Percentiles rank a stretch among this genome's conserved stretches.
phyloP scores from a whole-genome alignment of 2,329 filamentous ascomycete species.

The Sphaerostilbella broomeana region DNA sequence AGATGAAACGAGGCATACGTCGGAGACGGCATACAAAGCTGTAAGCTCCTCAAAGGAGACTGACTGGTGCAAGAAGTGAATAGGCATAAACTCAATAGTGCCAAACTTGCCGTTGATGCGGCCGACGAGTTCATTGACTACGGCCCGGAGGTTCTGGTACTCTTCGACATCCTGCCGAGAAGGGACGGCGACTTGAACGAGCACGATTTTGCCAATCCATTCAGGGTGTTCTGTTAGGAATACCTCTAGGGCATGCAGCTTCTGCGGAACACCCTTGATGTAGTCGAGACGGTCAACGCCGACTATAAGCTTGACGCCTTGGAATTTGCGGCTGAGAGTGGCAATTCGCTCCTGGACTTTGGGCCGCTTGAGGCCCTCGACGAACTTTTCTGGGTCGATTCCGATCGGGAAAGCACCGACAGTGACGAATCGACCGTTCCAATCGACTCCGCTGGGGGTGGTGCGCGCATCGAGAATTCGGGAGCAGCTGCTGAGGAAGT shows the following conservation, averaged over 20 bases:
- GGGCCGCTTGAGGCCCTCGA: slow-evolving; percentile 77
- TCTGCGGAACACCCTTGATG: slow-evolving; percentile 98
- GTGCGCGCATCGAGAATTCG: slow-evolving; percentile 75
- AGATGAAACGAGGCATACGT: slow-evolving; percentile 86
- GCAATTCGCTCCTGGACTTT: slow-evolving; percentile 84
- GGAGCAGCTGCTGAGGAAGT: slow-evolving; percentile 95
- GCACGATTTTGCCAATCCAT: slow-evolving; percentile 94
- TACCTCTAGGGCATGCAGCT: slow-evolving; percentile 91
- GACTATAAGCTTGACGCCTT: slow-evolving; percentile 92
- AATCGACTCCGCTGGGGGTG: slow-evolving; percentile 89
- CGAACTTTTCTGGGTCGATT: slow-evolving; percentile 95
- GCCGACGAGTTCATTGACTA: slow-evolving; percentile 94
- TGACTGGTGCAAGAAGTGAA: slow-evolving; percentile 96
- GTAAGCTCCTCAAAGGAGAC: slow-evolving; percentile 93
- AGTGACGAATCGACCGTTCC: slow-evolving; percentile 78
- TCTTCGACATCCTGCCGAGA: slow-evolving; percentile 95
- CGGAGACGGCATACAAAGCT: slow-evolving; percentile 84
- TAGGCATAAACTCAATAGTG: slow-evolving; percentile 97
- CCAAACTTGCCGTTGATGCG: slow-evolving; percentile 96
- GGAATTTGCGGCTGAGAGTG: slow-evolving; percentile 80
- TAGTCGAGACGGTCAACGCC: slow-evolving; percentile 96
- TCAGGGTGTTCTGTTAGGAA: slow-evolving; percentile 96
- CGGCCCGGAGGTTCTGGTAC: slow-evolving; percentile 90
- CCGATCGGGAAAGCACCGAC: slow-evolving; percentile 96
- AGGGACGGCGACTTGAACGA: slow-evolving; percentile 93